These are phyloP conservation scores for Moricandia moricandioides DNA, from an alignment of 345 rosid genomes.

Conservation along the genomic window DNA sequence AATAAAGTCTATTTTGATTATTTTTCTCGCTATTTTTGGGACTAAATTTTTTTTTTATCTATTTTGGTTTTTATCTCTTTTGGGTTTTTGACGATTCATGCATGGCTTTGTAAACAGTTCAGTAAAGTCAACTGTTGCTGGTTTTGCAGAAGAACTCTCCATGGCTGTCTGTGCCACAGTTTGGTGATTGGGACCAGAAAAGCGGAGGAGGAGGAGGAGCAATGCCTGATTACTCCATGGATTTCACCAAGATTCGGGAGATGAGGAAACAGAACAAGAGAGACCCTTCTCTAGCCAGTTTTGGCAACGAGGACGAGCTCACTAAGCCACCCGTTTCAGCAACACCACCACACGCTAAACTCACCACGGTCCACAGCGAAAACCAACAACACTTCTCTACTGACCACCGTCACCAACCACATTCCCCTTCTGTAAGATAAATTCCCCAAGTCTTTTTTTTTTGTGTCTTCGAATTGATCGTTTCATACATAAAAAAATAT, in stretches of 20 bases:
- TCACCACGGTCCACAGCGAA: slow-evolving; percentile 27
- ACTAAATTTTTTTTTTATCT: too few species aligned
- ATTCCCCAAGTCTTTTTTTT: too few species aligned
- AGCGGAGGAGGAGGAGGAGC: slow-evolving; percentile 60
- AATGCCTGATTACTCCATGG: slow-evolving; percentile 87
- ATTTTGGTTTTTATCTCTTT: too few species aligned
- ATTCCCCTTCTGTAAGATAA: slow-evolving; percentile 82
- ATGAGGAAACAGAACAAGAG: slow-evolving; percentile 96
- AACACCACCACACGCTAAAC: slow-evolving; percentile 16
- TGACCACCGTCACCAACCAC: slow-evolving; percentile 43
- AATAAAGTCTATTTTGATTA: too few species aligned
- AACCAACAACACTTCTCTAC: slow-evolving; percentile 37
- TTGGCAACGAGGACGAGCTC: slow-evolving; percentile 88
- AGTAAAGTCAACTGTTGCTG: slow-evolving; percentile 11
- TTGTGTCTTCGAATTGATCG: not conserved
- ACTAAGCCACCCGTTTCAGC: slow-evolving; percentile 48
- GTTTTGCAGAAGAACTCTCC: slow-evolving; percentile 60
- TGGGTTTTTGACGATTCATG: too few species aligned
- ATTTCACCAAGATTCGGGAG: slow-evolving; percentile 93
- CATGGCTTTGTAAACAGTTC: too few species aligned
- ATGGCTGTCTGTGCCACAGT: slow-evolving; percentile 97
- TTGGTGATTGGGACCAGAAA: slow-evolving; percentile 98
- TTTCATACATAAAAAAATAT: not conserved
- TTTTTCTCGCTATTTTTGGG: too few species aligned
- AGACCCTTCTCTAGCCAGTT: slow-evolving; percentile 86